These are phyloP conservation scores for Zasmidium cellare DNA, from an alignment of 2,329 filamentous ascomycete species.

Conservation along the genomic window DNA sequence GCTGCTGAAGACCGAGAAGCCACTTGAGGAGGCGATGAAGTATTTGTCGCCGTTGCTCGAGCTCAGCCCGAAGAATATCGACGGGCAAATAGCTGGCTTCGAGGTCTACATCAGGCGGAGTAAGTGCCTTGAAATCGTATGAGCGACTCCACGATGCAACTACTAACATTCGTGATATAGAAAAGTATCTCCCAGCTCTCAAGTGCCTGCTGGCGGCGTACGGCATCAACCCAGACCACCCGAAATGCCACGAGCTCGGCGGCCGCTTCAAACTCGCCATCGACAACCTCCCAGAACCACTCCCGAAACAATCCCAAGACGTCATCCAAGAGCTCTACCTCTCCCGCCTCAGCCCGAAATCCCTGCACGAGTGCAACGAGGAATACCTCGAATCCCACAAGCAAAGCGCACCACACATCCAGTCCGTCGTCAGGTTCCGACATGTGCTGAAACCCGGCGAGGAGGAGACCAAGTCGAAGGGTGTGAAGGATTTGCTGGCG, in stretches of 20 bases:
- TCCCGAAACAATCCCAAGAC: constrained; percentile 65
- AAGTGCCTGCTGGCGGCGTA: constrained; percentile 77
- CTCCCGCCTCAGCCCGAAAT: constrained; percentile 49
- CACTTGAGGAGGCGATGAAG: constrained; percentile 82
- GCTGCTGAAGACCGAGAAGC: constrained; percentile 64
- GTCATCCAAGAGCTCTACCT: constrained; percentile 67
- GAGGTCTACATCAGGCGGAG: constrained; percentile 84
- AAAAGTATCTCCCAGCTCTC: constrained; percentile 83
- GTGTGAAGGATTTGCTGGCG: constrained; percentile 64
- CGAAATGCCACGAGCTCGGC: constrained; percentile 73
- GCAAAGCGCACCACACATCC: constrained; percentile 61
- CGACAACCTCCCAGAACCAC: constrained; percentile 54
- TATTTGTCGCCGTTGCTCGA: constrained; percentile 81
- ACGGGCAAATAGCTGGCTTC: constrained; percentile 82
- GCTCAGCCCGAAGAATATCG: constrained; percentile 75
- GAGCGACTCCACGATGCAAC: neutral
- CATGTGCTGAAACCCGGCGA: constrained; percentile 59
- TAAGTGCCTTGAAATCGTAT: constrained; percentile 50
- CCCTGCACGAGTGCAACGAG: constrained; percentile 63
- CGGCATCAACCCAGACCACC: constrained; percentile 66
- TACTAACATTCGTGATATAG: constrained; percentile 38
- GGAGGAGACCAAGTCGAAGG: constrained; percentile 51
- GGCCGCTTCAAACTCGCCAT: constrained; percentile 58
- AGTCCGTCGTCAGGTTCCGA: constrained; percentile 63
- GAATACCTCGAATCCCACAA: constrained; percentile 65